Evolutionary conservation across 345 rosid species (phyloP), one percentile per base, ranked within the genome.

Genomic region (Hirschfeldia incana): DNA sequence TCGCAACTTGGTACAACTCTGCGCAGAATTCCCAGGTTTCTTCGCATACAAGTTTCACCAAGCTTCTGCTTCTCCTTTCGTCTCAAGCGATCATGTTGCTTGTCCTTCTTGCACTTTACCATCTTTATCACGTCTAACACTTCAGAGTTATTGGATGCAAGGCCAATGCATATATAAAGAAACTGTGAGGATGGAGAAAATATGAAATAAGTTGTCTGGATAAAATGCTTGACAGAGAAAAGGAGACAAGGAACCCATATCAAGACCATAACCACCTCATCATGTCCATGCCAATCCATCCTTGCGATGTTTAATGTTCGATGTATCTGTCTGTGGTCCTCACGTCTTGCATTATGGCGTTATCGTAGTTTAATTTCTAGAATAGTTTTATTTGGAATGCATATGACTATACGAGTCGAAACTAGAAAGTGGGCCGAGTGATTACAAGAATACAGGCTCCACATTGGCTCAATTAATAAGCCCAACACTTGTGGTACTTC

Each of bases 1-100:
- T 55, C 67, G 49, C 93, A 83, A 1, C 84, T 87, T 0, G 90
- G 88, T 76, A 88, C 73, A 32, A 88, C 80, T 61, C 67, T 78
- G 72, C 82, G 63, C 21, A 89, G 80, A 37, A 75, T 80, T 2
- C 27, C 21, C 10, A 89, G 67, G 65, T 87, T 89, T 66, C 83
- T 84, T 51, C 44, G 79, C 6, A 32, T 67, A 0, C 77, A 80
- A 37, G 82, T 71, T 36, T 80, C 65, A 16, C 67, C 28, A 34
- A 76, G 46, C 46, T 84, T 85, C 44, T 36, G 74, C 69, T 76
- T 82, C 70, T 81, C 83, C 49, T 79, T 86, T 66, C 68, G 15
- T 62, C 69, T 73, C 34, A 36, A 73, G 62, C 66, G 82, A 69
- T 42, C 32, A 57, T 49, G 53, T 63, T 16, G 80, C 46, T 62